phyloP scores from a whole-genome alignment of 1,284 basidiomycete genomes.

The Neolentinus lepideus region DNA sequence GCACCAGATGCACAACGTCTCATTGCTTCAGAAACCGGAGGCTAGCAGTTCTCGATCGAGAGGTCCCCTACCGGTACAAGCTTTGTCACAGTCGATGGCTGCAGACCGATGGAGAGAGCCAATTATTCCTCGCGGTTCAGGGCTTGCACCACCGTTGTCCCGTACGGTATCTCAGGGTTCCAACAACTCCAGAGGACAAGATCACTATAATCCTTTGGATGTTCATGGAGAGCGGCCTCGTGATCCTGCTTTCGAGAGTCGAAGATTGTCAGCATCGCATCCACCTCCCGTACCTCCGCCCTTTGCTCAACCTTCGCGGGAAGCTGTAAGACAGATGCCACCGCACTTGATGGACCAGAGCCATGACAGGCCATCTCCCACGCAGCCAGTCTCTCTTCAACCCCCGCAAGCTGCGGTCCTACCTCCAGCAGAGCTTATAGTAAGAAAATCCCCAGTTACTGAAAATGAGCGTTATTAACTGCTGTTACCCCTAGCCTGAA shows the following conservation, averaged over 20 bases:
- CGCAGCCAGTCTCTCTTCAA: constrained; percentile 13
- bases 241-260: background rate
- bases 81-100: background rate
- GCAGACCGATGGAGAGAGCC: background rate
- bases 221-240: background rate
- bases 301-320: constrained; percentile 9
- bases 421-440: background rate
- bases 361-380: constrained; percentile 6
- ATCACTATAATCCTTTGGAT: constrained; percentile 11
- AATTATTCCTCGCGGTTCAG: constrained; percentile 10
- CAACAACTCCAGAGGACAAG: constrained; percentile 12
- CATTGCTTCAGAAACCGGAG: constrained; percentile 42
- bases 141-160: constrained; percentile 4
- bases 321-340: constrained; percentile 30
- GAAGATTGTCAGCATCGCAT: constrained; percentile 17
- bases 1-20: constrained; percentile 31
- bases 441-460: too few relatives aligned
- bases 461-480: background rate
- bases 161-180: constrained; percentile 13
- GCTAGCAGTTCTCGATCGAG: constrained; percentile 5
- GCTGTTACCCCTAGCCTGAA: constrained; percentile 5
- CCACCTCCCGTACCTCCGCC: background rate
- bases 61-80: background rate
- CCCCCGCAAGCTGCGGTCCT: constrained; percentile 4
- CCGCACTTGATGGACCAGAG: constrained; percentile 20